Conservation (phyloP, 2,329 filamentous ascomycete genomes). For the Chalaropsis ovoidea region DNA sequence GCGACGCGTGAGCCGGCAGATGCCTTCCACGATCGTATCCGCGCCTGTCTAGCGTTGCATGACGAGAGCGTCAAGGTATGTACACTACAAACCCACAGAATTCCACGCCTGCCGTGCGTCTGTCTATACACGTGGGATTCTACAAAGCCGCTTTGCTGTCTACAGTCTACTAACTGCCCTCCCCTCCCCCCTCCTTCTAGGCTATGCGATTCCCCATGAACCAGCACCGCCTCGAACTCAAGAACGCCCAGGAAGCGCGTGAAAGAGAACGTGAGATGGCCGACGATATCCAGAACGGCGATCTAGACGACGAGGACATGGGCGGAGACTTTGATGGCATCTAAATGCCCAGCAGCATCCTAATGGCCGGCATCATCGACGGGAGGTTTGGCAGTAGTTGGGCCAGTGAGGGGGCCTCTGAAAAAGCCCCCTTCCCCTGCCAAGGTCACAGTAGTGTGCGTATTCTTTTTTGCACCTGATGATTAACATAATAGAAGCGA, state of each 20-base stretch:
- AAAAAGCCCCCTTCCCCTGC: neutral
- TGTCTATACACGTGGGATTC: neutral
- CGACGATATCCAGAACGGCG: conserved; percentile 97
- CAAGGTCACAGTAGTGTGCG: neutral
- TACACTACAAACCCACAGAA: conserved; percentile 2
- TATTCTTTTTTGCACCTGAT: conserved; percentile 15
- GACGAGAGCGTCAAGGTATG: conserved; percentile 95
- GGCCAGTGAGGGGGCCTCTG: neutral
- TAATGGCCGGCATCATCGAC: neutral
- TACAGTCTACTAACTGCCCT: conserved; percentile 29
- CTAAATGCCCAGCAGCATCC: conserved; percentile 42
- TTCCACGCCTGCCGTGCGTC: neutral
- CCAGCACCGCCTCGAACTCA: conserved; percentile 90
- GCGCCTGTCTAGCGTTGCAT: conserved; percentile 79
- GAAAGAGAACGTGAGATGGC: conserved; percentile 94
- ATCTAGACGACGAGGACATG: conserved; percentile 92
- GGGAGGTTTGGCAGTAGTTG: neutral
- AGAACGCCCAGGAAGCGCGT: conserved; percentile 96
- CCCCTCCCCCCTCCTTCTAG: conserved; percentile 36
- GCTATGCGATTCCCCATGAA: conserved; percentile 99
- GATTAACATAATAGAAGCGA: conserved; percentile 21
- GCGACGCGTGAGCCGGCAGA: conserved; percentile 91
- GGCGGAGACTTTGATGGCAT: conserved; percentile 94
- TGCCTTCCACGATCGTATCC: conserved; percentile 94
- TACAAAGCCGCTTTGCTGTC: conserved; percentile 26